Percentiles rank a stretch among this genome's conserved stretches.
Conservation (phyloP, 345 rosid genomes). For the Cardiospermum halicacabum region DNA sequence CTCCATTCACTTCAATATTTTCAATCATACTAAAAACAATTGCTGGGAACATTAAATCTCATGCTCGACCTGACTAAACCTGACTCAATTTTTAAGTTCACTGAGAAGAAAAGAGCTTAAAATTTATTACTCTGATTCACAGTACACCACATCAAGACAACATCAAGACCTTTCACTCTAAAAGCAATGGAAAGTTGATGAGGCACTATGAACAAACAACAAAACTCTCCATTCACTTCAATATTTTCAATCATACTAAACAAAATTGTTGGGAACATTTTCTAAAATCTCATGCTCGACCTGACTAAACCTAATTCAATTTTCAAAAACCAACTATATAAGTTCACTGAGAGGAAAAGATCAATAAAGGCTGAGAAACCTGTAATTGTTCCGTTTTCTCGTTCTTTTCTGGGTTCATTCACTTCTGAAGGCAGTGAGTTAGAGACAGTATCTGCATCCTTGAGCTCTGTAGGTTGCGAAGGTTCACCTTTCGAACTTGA, state of each 20-base stretch:
- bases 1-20: not conserved
- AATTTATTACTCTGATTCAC: no score
- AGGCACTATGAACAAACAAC: not conserved
- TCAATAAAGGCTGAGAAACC: slow-evolving; percentile 27
- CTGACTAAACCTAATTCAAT: not conserved
- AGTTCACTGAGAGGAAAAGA: not conserved
- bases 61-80: no score
- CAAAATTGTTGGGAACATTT: not conserved
- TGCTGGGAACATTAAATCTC: no score
- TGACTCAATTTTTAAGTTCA: no score
- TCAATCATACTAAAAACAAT: no score
- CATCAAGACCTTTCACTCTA: no score
- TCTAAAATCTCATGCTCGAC: not conserved
- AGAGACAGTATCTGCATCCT: slow-evolving; percentile 39
- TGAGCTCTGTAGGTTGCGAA: slow-evolving; percentile 22
- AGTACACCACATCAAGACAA: no score
- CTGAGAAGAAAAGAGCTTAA: no score
- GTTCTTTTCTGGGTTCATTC: slow-evolving; percentile 20
- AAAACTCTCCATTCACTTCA: not conserved
- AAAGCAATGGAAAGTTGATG: not conserved
- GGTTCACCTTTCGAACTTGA: slow-evolving; percentile 12
- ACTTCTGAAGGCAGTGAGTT: slow-evolving; percentile 24
- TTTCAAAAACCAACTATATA: not conserved
- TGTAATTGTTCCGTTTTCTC: slow-evolving; percentile 28
- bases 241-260: not conserved